Conservation (phyloP, 2,329 filamentous ascomycete species). For the Claviceps fusiformis region DNA sequence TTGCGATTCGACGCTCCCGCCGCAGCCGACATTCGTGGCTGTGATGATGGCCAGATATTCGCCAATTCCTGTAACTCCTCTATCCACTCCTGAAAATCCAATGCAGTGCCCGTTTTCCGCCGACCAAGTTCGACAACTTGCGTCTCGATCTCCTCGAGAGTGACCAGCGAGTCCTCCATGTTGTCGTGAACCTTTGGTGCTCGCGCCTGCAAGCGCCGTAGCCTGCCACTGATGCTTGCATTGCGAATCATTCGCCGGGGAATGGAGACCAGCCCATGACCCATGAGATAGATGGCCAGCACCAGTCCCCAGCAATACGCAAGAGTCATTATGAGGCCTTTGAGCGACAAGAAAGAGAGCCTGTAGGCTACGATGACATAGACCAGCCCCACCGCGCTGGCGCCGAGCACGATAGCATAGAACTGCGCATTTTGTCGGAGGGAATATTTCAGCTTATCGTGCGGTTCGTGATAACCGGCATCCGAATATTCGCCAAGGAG, state of each 20-base stretch:
- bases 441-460: slow-evolving; percentile 69
- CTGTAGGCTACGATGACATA: slow-evolving; percentile 76
- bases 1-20: slow-evolving; percentile 30
- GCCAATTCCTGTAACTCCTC: slow-evolving; percentile 78
- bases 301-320: slow-evolving; percentile 89
- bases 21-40: slow-evolving; percentile 28
- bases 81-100: slow-evolving; percentile 82
- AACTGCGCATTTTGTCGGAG: slow-evolving; percentile 80
- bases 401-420: slow-evolving; percentile 64
- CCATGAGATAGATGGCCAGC: slow-evolving; percentile 93
- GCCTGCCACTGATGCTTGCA: slow-evolving; percentile 58
- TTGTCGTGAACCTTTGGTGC: slow-evolving; percentile 78
- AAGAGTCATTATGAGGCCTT: slow-evolving; percentile 79
- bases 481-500: slow-evolving; percentile 91
- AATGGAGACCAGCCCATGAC: slow-evolving; percentile 85
- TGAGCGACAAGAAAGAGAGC: slow-evolving; percentile 58
- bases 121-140: slow-evolving; percentile 69
- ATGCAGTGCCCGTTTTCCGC: slow-evolving; percentile 65
- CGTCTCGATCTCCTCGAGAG: slow-evolving; percentile 66
- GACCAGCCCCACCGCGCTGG: slow-evolving; percentile 56
- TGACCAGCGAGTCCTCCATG: slow-evolving; percentile 69
- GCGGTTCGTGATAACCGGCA: slow-evolving; percentile 79
- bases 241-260: slow-evolving; percentile 69
- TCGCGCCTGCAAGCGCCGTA: slow-evolving; percentile 62
- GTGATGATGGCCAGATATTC: slow-evolving; percentile 47